A percentile compares a stretch with the other conserved stretches of the same genome.
These are phyloP conservation scores for Hypoxylon crocopeplum DNA, from an alignment of 495 filamentous ascomycete genomes.

Conservation along the genomic window DNA sequence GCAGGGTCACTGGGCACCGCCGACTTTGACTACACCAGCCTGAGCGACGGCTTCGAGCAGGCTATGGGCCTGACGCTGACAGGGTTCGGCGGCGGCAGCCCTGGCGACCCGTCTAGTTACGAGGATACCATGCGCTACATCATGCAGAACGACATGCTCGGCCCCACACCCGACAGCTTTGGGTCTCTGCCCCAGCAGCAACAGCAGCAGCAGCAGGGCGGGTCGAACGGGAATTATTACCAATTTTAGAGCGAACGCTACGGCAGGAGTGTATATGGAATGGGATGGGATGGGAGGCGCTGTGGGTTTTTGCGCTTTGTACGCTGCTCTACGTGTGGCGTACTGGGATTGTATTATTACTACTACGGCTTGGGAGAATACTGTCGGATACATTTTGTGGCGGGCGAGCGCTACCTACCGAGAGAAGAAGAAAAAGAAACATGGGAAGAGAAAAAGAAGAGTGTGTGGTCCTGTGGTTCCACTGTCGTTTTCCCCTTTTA, in stretches of 20 bases:
- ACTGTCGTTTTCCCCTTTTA: too few relatives aligned
- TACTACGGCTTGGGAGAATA: too few relatives aligned
- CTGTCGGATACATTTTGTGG: too few relatives aligned
- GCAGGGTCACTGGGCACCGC: slow-evolving; percentile 34
- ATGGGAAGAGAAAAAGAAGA: too few relatives aligned
- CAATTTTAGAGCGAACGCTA: not conserved
- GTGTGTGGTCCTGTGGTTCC: too few relatives aligned
- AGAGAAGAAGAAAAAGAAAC: too few relatives aligned
- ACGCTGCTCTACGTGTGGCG: too few relatives aligned
- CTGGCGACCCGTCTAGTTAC: slow-evolving; percentile 33
- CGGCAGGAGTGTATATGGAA: not conserved
- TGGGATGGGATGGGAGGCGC: not conserved
- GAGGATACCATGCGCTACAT: slow-evolving; percentile 43
- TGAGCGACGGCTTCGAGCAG: slow-evolving; percentile 56
- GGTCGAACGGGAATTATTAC: slow-evolving; percentile 8
- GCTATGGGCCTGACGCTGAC: slow-evolving; percentile 60
- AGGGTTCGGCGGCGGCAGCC: slow-evolving; percentile 41
- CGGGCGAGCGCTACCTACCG: too few relatives aligned
- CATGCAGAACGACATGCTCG: slow-evolving; percentile 41
- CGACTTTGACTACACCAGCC: slow-evolving; percentile 47
- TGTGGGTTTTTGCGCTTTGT: not conserved
- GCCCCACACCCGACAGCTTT: slow-evolving; percentile 19
- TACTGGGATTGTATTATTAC: too few relatives aligned
- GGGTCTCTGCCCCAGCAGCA: not conserved
- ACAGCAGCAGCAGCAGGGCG: slow-evolving; percentile 4